Percentiles rank a stretch among this genome's conserved stretches.
Conservation (phyloP, 805 yeast species). For the Sugiyamaella americana region DNA sequence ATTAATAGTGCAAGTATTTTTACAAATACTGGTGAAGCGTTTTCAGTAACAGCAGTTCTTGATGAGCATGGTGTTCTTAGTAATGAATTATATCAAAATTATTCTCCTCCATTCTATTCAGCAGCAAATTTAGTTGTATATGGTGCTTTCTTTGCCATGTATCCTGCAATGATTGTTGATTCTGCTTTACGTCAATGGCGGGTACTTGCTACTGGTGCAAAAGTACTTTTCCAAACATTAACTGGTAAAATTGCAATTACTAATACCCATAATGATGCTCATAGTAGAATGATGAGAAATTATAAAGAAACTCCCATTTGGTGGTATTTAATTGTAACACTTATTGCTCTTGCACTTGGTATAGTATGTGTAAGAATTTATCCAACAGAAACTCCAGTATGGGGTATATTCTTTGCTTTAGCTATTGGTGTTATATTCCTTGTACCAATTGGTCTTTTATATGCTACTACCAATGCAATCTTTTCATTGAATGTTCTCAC, state of each 20-base stretch:
- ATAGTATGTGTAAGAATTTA: constrained; percentile 19
- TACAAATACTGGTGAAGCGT: constrained; percentile 47
- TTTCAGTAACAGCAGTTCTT: constrained; percentile 41
- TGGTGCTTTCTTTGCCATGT: constrained; percentile 52
- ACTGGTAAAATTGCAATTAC: constrained; percentile 5
- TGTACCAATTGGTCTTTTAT: constrained; percentile 56
- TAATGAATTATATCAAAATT: constrained; percentile 43
- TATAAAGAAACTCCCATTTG: constrained; percentile 69
- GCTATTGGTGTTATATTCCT: constrained; percentile 49
- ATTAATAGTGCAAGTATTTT: constrained; percentile 48
- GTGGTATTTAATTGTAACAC: constrained; percentile 52
- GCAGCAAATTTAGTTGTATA: constrained; percentile 43
- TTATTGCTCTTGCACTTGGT: constrained; percentile 34
- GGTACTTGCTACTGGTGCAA: too few relatives aligned
- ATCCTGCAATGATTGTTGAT: constrained; percentile 50
- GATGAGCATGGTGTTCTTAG: constrained; percentile 42
- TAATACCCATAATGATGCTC: constrained; percentile 17
- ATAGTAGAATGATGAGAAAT: constrained; percentile 17
- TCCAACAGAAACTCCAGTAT: constrained; percentile 32
- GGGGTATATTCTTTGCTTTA: constrained; percentile 55
- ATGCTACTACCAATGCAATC: constrained; percentile 53
- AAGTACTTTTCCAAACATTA: too few relatives aligned
- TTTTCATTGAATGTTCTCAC: constrained; percentile 57
- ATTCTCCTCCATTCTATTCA: constrained; percentile 64
- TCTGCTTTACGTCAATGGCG: constrained; percentile 17